Evolutionary conservation across 208 protist species (phyloP).

Genomic region (Acanthamoeba culbertsoni): DNA sequence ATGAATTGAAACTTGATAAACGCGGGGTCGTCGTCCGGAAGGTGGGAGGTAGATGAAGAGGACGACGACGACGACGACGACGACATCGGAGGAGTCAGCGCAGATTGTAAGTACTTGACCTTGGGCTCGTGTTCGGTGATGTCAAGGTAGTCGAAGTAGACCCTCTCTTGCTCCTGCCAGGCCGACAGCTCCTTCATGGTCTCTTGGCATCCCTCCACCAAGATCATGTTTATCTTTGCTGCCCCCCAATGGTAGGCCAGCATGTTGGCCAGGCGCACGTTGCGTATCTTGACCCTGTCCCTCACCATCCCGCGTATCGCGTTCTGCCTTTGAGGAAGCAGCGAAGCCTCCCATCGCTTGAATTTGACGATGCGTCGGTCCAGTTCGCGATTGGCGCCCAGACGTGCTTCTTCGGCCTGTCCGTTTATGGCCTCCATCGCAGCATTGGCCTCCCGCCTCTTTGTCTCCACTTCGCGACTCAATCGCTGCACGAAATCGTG

Average conservation of each 20-base stretch:
- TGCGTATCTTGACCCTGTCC: neutral
- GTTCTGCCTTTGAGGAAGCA: neutral
- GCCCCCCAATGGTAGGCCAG: constrained; percentile 23
- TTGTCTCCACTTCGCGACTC: neutral
- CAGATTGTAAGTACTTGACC: neutral
- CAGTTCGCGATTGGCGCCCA: neutral
- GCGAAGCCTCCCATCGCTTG: neutral
- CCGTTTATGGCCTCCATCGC: neutral
- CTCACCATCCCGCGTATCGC: neutral
- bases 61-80: neutral
- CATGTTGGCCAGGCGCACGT: constrained; percentile 27
- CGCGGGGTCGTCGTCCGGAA: neutral
- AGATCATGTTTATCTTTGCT: neutral
- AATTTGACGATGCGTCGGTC: neutral
- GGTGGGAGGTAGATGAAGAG: neutral
- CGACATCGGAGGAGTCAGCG: neutral
- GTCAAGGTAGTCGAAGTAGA: neutral
- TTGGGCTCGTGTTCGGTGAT: neutral
- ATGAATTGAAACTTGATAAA: neutral
- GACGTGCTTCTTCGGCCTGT: neutral
- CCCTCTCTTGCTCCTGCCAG: neutral
- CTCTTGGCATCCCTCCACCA: neutral
- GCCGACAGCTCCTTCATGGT: neutral
- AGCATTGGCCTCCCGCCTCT: neutral
- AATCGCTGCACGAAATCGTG: neutral